Evolutionary conservation across 768 basidiomycete species (phyloP).

Genomic region (Postia placenta): DNA sequence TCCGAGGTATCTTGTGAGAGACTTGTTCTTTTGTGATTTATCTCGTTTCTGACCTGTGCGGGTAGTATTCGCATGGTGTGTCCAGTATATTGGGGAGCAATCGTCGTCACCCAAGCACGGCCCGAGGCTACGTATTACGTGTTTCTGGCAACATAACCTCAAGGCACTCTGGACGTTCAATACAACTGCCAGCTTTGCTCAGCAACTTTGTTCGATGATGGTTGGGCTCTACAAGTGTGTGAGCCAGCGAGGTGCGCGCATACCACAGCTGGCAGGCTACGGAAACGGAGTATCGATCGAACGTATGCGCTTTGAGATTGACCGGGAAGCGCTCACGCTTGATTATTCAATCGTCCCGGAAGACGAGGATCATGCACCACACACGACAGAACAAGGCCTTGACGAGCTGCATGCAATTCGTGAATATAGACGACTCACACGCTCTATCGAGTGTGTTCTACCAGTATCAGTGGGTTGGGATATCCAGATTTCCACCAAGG

Average conservation of each 20-base stretch:
- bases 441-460: conserved; percentile 77
- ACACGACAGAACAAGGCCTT: conserved; percentile 36
- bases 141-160: conserved; percentile 94
- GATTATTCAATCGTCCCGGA: conserved; percentile 82
- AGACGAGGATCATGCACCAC: conserved; percentile 38
- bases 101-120: conserved; percentile 21
- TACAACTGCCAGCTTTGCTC: conserved; percentile 54
- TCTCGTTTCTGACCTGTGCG: conserved; percentile 6
- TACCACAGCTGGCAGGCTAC: conserved; percentile 72
- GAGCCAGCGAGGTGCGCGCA: conserved; percentile 62
- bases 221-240: conserved; percentile 80
- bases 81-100: conserved; percentile 52
- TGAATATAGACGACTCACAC: conserved; percentile 63
- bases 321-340: conserved; percentile 74
- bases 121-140: conserved; percentile 68
- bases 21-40: conserved; percentile 9
- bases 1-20: conserved; percentile 74
- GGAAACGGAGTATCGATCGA: conserved; percentile 81
- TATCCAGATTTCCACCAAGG: conserved; percentile 69
- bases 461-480: conserved; percentile 82
- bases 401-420: conserved; percentile 60
- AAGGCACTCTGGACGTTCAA: conserved; percentile 82
- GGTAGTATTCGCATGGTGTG: conserved; percentile 86
- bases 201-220: conserved; percentile 83
- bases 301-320: conserved; percentile 71